Conservation (phyloP, 192 early-diverging fungal genomes). For the Phycomyces blakesleeanus region DNA sequence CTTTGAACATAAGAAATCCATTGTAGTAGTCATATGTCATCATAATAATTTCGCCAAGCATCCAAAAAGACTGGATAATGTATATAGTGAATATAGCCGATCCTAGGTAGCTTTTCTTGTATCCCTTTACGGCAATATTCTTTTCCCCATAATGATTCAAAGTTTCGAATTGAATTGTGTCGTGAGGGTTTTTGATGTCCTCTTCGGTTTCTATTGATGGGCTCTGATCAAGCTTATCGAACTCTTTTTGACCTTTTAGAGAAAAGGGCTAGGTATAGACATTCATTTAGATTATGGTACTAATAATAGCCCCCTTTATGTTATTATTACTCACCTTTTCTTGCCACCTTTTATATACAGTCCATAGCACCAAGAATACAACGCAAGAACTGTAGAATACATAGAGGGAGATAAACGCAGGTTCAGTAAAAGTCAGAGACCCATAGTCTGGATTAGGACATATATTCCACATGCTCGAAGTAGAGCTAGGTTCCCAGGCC, state of each 20-base stretch:
- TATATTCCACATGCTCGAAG: conserved; percentile 21
- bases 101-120: conserved; percentile 43
- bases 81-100: conserved; percentile 34
- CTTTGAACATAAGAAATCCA: conserved; percentile 31
- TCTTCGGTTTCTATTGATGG: neutral
- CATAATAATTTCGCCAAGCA: conserved; percentile 38
- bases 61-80: conserved; percentile 33
- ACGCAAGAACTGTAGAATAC: conserved; percentile 19
- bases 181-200: neutral
- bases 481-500: conserved; percentile 9
- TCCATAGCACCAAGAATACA: conserved; percentile 23
- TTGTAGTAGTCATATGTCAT: conserved; percentile 46
- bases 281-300: neutral
- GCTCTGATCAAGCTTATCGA: too few species aligned
- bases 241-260: neutral
- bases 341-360: conserved; percentile 17
- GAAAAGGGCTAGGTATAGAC: neutral
- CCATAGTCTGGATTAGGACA: conserved; percentile 30
- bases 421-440: conserved; percentile 20
- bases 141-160: conserved; percentile 8
- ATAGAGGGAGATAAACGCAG: conserved; percentile 32
- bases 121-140: conserved; percentile 41
- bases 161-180: neutral
- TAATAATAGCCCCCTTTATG: neutral
- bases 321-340: conserved; percentile 8